These are phyloP conservation scores for Aureobasidium melanogenum DNA, from an alignment of 2,329 filamentous ascomycete species.

Conservation along the genomic window DNA sequence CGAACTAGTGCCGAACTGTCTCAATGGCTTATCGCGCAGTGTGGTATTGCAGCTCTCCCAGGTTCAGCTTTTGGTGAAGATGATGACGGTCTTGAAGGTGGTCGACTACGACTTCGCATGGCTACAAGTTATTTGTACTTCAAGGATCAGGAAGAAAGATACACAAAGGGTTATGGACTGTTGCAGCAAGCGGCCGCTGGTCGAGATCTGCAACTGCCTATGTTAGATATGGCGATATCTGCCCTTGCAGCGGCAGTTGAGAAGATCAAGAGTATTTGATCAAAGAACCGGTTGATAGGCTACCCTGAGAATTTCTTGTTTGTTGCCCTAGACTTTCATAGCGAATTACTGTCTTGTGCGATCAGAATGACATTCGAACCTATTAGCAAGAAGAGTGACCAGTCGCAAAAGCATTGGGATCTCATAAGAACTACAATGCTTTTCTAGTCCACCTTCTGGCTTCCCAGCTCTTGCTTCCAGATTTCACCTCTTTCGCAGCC, in stretches of 20 bases:
- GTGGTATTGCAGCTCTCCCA: background rate
- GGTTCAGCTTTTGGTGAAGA: background rate
- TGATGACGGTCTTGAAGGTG: background rate
- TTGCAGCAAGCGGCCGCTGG: background rate
- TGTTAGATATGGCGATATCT: background rate
- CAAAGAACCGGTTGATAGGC: no score
- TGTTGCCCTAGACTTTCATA: no score
- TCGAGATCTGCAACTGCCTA: background rate
- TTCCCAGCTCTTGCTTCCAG: no score
- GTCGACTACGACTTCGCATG: background rate
- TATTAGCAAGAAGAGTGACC: no score
- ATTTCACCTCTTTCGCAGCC: no score
- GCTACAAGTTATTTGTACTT: background rate
- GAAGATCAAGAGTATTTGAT: background rate
- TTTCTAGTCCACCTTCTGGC: no score
- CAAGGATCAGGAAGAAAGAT: background rate
- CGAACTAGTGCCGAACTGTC: background rate
- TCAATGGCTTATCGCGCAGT: background rate
- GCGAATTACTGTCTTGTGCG: no score
- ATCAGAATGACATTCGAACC: no score
- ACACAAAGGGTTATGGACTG: background rate
- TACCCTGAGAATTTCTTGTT: no score
- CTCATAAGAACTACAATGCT: no score
- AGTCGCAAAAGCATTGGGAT: no score
- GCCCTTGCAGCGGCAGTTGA: background rate